Base-by-base conservation (phyloP, 164 flowering plant genomes). In the Litsea cubeba region DNA sequence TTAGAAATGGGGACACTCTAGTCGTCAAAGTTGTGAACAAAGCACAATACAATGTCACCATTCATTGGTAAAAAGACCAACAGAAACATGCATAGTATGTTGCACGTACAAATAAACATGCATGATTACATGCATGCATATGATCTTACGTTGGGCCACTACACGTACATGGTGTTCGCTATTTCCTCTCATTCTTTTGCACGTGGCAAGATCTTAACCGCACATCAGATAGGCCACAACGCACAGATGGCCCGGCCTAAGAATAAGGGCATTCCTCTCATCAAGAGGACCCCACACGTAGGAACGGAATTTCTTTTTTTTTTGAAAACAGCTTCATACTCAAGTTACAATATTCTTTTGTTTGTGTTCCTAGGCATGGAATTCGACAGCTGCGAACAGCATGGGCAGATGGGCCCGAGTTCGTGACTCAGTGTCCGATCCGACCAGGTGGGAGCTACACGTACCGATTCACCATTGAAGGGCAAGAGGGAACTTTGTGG, bases 381-480 rank as follows among this genome's bases (percentile, higher is more conserved):
- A 69, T 95, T 40, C 84, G 91, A 12, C 97, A 93, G 77, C 72
- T 90, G 78, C 62, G 97, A 70, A 90, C 87, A 1, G 95, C 88
- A 75, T 95, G 99, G 99, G 99, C 98, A 2, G 99, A 95, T 73
- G 99, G 99, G 12, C 97, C 99, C 1, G 89, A 81, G 46, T 90
- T 77, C 62, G 83, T 95, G 50, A 95, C 99, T 0, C 99, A 95
- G 78, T 95, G 99, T 73, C 97, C 99, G 0, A 93, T 95, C 72
- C 81, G 72, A 74, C 97, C 99, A 8, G 99, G 97, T 35, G 84
- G 78, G 46, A 84, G 82, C 65, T 95, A 95, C 86, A 93, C 94
- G 6, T 95, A 95, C 85, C 71, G 93, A 40, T 93, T 88, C 90
- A 93, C 90, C 11, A 88, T 95, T 28, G 75, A 85, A 51, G 80